Percentiles rank a stretch among this genome's conserved stretches.
Conservation (phyloP, 768 basidiomycete genomes). For the Gautieria morchelliformis region DNA sequence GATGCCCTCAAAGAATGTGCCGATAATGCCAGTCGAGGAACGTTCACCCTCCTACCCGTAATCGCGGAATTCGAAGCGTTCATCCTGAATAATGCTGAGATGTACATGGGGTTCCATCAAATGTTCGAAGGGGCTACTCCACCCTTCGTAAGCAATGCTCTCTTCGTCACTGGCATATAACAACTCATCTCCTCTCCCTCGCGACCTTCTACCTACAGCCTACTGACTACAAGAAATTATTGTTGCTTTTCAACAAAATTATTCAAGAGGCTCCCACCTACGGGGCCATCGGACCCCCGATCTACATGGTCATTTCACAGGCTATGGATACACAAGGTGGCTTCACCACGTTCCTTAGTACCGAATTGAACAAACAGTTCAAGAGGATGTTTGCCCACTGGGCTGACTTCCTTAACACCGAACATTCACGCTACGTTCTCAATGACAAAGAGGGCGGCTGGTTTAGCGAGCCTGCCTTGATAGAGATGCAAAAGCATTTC, state of each 20-base stretch:
- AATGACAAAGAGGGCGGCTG: constrained; percentile 31
- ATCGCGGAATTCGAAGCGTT: neutral
- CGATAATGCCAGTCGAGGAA: neutral
- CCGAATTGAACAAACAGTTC: constrained; percentile 35
- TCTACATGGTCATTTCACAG: constrained; percentile 12
- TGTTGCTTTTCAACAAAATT: neutral
- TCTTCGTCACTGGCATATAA: neutral
- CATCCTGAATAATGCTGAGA: neutral
- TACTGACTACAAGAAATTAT: neutral
- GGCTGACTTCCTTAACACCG: constrained; percentile 35
- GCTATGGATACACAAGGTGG: constrained; percentile 15
- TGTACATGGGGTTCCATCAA: neutral
- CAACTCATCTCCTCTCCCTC: no score
- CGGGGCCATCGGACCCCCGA: constrained; percentile 2
- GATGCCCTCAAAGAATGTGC: neutral
- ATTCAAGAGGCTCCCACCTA: neutral
- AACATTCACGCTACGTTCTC: constrained; percentile 36
- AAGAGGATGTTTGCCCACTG: constrained; percentile 43
- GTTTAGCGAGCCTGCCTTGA: constrained; percentile 32
- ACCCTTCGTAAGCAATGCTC: no score
- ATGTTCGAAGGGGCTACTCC: neutral
- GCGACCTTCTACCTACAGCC: neutral
- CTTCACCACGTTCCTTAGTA: constrained; percentile 26
- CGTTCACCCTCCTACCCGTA: neutral
- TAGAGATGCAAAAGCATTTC: constrained; percentile 8